Percentiles rank a stretch among this genome's conserved stretches.
Conservation (phyloP, 345 rosid genomes). For the Acer campestre region DNA sequence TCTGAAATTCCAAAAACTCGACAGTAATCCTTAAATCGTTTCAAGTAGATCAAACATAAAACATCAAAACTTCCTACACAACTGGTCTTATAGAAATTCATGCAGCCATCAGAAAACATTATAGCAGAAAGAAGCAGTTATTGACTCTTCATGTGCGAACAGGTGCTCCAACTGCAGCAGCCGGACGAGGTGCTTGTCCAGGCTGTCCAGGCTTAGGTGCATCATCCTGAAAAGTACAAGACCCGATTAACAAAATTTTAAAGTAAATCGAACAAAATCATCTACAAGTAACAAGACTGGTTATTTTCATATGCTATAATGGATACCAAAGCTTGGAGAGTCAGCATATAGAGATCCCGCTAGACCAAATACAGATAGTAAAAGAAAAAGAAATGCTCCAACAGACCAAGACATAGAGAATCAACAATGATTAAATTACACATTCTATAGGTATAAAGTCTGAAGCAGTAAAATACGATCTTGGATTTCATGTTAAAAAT, state of each 20-base stretch:
- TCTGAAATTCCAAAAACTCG: not conserved
- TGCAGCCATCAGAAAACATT: constrained; percentile 22
- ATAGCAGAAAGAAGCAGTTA: not conserved
- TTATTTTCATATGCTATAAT: not conserved
- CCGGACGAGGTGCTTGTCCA: constrained; percentile 63
- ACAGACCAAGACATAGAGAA: not conserved
- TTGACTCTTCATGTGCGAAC: constrained; percentile 44
- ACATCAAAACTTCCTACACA: constrained; percentile 16
- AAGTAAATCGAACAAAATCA: not conserved
- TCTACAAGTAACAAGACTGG: not conserved
- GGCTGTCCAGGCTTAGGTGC: constrained; percentile 60
- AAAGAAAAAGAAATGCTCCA: not conserved
- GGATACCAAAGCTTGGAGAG: not conserved
- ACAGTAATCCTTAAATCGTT: not conserved
- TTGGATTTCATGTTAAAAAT: not conserved
- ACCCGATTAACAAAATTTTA: not conserved
- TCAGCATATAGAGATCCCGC: not conserved
- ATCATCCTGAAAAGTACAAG: constrained; percentile 48
- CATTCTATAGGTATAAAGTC: not conserved
- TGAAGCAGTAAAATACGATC: not conserved
- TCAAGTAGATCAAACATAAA: not conserved
- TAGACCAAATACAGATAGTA: not conserved
- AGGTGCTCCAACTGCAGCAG: constrained; percentile 46
- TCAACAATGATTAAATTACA: not conserved
- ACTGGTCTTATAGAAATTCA: constrained; percentile 8